A percentile compares a stretch with the other conserved stretches of the same genome.
Evolutionary conservation across 1,284 basidiomycete species (phyloP).

Genomic region (Ceratobasidium sp.): DNA sequence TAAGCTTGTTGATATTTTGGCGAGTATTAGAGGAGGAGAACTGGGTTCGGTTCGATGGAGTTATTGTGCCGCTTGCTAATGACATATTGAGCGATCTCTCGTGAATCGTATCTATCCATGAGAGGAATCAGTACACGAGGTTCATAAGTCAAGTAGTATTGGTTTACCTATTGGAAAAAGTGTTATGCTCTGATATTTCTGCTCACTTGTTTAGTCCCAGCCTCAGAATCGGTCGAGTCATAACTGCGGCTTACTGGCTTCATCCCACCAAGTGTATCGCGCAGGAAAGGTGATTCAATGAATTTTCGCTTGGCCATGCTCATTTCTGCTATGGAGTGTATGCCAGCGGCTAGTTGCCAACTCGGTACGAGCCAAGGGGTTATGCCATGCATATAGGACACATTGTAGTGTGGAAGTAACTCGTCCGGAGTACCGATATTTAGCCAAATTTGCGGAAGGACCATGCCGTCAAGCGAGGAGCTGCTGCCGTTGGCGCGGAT

Average conservation of each 20-base stretch:
- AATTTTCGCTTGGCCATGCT: slow-evolving; percentile 5
- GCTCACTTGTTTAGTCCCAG: neutral
- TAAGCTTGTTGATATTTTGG: neutral
- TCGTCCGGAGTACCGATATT: neutral
- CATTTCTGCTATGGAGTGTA: slow-evolving; percentile 11
- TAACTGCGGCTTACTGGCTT: slow-evolving; percentile 3
- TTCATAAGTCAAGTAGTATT: too few species aligned
- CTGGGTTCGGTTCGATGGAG: neutral
- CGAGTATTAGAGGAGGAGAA: neutral
- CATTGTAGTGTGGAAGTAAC: neutral
- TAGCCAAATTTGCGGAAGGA: slow-evolving; percentile 13
- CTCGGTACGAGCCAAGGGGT: slow-evolving; percentile 19
- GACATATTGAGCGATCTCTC: slow-evolving; percentile 7
- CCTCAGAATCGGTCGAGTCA: neutral
- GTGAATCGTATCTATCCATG: neutral
- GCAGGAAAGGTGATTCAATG: slow-evolving; percentile 11
- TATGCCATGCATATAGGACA: neutral
- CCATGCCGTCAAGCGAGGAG: slow-evolving; percentile 4
- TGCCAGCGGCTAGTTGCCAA: slow-evolving; percentile 10
- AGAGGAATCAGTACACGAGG: neutral
- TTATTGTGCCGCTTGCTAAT: slow-evolving; percentile 1
- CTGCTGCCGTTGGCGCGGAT: neutral
- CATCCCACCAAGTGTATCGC: slow-evolving; percentile 27
- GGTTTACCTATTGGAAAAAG: slow-evolving; percentile 20
- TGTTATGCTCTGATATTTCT: slow-evolving; percentile 1